A percentile compares a stretch with the other conserved stretches of the same genome.
These are phyloP conservation scores for Pseudisothecium myosuroides DNA, from an alignment of 225 moss, liverwort and hornwort genomes.

Conservation along the genomic window DNA sequence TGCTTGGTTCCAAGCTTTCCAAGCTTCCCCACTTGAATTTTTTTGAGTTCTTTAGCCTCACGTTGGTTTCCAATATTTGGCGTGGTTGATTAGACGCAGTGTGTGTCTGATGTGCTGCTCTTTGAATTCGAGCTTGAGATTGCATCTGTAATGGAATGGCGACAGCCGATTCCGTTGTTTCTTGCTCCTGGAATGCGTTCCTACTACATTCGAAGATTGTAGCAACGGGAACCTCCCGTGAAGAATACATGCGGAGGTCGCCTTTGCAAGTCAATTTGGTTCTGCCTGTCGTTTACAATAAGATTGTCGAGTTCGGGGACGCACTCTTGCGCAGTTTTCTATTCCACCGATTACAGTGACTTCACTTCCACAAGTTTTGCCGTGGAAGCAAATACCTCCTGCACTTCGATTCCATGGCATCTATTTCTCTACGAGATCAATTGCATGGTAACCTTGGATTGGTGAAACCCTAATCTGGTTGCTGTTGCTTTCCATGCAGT, in stretches of 20 bases:
- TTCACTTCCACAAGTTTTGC: not conserved
- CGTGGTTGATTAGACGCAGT: too few species aligned
- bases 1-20: not conserved
- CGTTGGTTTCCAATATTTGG: not conserved
- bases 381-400: not conserved
- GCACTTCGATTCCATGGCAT: not conserved
- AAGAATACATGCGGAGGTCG: not conserved
- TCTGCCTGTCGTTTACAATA: not conserved
- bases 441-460: not conserved
- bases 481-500: not conserved
- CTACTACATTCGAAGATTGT: too few species aligned
- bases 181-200: not conserved
- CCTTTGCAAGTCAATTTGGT: not conserved
- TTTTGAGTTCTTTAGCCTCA: not conserved
- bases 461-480: not conserved
- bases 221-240: not conserved
- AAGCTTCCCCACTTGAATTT: not conserved
- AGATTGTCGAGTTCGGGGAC: not conserved
- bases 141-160: not conserved
- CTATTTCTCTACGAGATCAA: not conserved
- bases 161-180: not conserved
- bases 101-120: not conserved
- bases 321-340: too few species aligned
- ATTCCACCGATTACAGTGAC: too few species aligned
- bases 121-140: not conserved